Conservation (phyloP, 1,139 yeast genomes). For the Yamadazyma triangularis region DNA sequence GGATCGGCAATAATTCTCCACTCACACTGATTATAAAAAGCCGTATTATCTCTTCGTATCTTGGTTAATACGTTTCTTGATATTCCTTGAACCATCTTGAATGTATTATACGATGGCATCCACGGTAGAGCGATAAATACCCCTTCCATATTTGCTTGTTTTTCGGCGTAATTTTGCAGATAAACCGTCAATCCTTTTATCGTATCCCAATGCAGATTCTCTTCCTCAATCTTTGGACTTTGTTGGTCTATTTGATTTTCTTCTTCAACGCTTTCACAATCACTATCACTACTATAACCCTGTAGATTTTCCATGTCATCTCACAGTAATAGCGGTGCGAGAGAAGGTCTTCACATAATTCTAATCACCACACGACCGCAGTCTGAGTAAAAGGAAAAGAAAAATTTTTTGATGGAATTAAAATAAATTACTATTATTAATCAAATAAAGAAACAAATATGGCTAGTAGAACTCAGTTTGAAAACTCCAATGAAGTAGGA, state of each 20-base stretch:
- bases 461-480: conserved; percentile 68
- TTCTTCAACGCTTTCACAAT: conserved; percentile 2
- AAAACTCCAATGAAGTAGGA: conserved; percentile 97
- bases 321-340: background rate
- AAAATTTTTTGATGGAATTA: too few relatives aligned
- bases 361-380: too few relatives aligned
- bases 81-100: conserved; percentile 3
- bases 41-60: conserved; percentile 4
- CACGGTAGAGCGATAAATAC: conserved; percentile 9
- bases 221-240: conserved; percentile 1
- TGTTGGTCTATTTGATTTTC: conserved; percentile 1
- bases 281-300: conserved; percentile 8
- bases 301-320: conserved; percentile 7
- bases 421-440: too few relatives aligned
- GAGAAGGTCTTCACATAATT: background rate
- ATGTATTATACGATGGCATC: conserved; percentile 7
- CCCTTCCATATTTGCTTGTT: conserved; percentile 7
- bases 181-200: too few relatives aligned
- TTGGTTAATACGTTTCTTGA: conserved; percentile 4
- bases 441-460: too few relatives aligned
- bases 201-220: too few relatives aligned
- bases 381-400: too few relatives aligned
- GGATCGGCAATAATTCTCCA: conserved; percentile 8
- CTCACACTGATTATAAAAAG: conserved; percentile 6
- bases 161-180: conserved; percentile 10